Evolutionary conservation across 2,329 filamentous ascomycete genomes (phyloP).

Genomic region (Exophiala aquamarina): DNA sequence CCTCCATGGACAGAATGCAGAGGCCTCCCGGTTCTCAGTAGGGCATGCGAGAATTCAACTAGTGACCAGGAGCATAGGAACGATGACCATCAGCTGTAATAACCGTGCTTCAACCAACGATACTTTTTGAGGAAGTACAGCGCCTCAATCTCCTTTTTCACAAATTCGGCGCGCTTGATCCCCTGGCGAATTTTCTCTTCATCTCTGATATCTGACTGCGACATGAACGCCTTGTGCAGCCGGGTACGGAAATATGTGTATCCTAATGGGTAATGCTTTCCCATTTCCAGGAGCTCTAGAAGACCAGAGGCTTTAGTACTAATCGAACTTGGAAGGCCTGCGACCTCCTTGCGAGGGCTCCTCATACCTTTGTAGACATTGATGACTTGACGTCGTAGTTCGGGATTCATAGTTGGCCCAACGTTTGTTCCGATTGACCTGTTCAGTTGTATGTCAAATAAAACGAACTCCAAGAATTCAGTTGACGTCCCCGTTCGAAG

Average conservation of each 20-base stretch:
- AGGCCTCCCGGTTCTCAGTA: too few relatives aligned
- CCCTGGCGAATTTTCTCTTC: conserved; percentile 73
- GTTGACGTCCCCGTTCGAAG: too few relatives aligned
- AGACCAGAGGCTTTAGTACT: not conserved
- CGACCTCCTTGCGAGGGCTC: not conserved
- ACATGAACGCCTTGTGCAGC: conserved; percentile 81
- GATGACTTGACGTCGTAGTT: conserved; percentile 76
- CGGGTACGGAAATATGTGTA: conserved; percentile 78
- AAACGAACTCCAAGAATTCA: too few relatives aligned
- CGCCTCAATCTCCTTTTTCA: conserved; percentile 93
- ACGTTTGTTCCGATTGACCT: too few relatives aligned
- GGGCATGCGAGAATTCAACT: too few relatives aligned
- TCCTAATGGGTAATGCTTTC: conserved; percentile 82
- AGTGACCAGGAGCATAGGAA: too few relatives aligned
- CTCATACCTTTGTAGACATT: conserved; percentile 78
- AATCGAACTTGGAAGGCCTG: too few relatives aligned
- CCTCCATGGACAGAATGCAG: too few relatives aligned
- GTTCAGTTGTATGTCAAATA: too few relatives aligned
- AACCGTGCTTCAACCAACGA: conserved; percentile 23
- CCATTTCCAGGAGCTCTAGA: conserved; percentile 78
- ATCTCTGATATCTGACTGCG: conserved; percentile 68
- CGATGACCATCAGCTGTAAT: conserved; percentile 46
- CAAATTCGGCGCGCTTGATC: conserved; percentile 78
- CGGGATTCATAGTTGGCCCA: conserved; percentile 43
- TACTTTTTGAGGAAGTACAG: conserved; percentile 56